Base-by-base conservation (phyloP, 305 asterid genomes). In the Fraxinus baroniana region DNA sequence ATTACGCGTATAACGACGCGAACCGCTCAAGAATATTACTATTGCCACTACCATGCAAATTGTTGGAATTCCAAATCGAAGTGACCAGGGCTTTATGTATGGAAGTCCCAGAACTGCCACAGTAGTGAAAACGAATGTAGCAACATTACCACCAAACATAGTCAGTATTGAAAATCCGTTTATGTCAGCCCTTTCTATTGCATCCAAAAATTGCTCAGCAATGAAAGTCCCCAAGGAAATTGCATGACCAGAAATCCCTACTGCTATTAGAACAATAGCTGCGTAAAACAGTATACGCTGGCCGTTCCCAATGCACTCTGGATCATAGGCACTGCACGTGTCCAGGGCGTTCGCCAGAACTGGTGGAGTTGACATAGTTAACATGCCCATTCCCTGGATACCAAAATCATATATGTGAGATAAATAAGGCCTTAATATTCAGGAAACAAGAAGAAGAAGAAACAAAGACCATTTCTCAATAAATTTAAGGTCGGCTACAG, bases 61-160 rank as follows among this genome's bases (percentile, higher is more conserved):
- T 37, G 85, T 44, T 76, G 89, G 79, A 10, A 86, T 66, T 55
- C 89, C 85, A 76, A 85, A 85, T 6, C 52, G 79, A 76, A 85
- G 62, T 57, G 55, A 20, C 24, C 41, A 20, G 22, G 86, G 79
- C 57, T 79, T 79, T 80, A 85, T 44, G 7, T 80, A 83, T 2
- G 86, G 81, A 62, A 86, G 77, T 60, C 80, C 87, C 3, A 86
- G 36, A 77, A 71, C 84, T 33, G 84, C 85, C 74, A 12, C 82
- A 46, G 1, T 41, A 7, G 60, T 41, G 78, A 81, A 3, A 37
- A 36, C 28, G 37, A 6, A 8, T 44, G 79, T 44, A 22, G 15
- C 44, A 33, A 81, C 35, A 5, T 39, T 55, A 24, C 73, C 46
- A 12, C 60, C 73, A 3, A 1, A 26, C 17, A 55, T 7, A 18